Evolutionary conservation across 2,329 filamentous ascomycete species (phyloP), one percentile per base, ranked within the genome.

Genomic region (Diplocarpon rosae): DNA sequence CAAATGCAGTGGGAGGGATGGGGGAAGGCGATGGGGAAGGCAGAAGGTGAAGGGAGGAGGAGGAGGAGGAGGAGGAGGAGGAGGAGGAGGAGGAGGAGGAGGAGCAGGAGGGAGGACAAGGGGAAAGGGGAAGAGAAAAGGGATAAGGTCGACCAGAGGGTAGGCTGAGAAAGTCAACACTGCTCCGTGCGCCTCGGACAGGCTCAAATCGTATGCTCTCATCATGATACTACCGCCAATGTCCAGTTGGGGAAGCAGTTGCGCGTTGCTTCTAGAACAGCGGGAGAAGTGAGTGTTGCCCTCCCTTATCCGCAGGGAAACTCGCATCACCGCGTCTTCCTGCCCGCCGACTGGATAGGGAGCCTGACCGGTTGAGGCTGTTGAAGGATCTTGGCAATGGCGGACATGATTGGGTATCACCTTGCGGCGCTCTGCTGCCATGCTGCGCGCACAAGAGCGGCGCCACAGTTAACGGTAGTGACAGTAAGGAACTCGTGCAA

Each of bases 151-250:
- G n/a, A n/a, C n/a, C n/a, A 46, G 47, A 17, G 30, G 43, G 39
- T 45, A 43, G 42, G 43, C 41, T 46, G 41, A 41, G 32, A 17
- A 30, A 44, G 40, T 38, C 41, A 39, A 42, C 38, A 52, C 57
- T 51, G 16, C 54, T 57, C 54, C 36, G 50, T 42, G 47, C 55
- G 56, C 57, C 57, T 56, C 50, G 47, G 49, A 29, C 37, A 53
- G 53, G 52, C 56, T 56, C 46, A 49, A 34, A 45, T 37, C 42
- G 40, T 34, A 24, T 46, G 42, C 30, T 36, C 40, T 36, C 24
- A 20, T 43, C 39, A 47, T 32, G n/a, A 7, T 27, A 42, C 14
- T 53, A 46, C 51, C 49, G 43, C 36, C 42, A 38, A 37, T 34
- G 45, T 40, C 39, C 45, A n/a, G 41, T 49, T 48, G 41, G 40